These are phyloP conservation scores for Calonectria multiphialidica DNA, from an alignment of 2,329 filamentous ascomycete genomes.

Conservation along the genomic window DNA sequence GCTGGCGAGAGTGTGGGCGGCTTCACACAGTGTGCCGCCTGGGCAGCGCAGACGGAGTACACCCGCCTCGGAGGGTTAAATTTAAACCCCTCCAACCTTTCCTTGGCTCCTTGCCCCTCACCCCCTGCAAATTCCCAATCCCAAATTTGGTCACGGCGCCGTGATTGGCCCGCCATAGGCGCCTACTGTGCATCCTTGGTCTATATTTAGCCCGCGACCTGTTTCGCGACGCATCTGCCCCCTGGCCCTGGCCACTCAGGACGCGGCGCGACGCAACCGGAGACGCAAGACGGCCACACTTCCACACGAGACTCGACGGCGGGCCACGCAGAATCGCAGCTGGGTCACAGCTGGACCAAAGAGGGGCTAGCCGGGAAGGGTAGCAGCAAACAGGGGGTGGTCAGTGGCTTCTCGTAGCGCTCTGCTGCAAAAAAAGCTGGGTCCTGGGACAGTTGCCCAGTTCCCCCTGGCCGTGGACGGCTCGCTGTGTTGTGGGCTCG, in stretches of 20 bases:
- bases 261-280: constrained; percentile 26
- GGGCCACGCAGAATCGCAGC: constrained; percentile 20
- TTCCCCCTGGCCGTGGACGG: constrained; percentile 4
- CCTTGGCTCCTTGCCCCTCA: constrained; percentile 22
- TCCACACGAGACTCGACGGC: constrained; percentile 4
- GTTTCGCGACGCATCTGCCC: constrained; percentile 42
- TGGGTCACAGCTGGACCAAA: constrained; percentile 24
- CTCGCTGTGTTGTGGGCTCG: constrained; percentile 1
- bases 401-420: constrained; percentile 41
- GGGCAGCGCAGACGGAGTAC: constrained; percentile 26
- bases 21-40: constrained; percentile 35
- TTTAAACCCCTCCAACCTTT: constrained; percentile 40
- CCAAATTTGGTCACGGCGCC: constrained; percentile 40
- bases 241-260: constrained; percentile 32
- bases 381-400: constrained; percentile 26
- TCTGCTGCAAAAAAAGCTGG: constrained; percentile 13
- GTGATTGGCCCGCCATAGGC: constrained; percentile 49
- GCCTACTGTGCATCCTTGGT: constrained; percentile 43
- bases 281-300: constrained; percentile 25
- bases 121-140: constrained; percentile 34
- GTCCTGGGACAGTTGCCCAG: constrained; percentile 11
- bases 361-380: constrained; percentile 37
- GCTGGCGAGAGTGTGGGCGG: constrained; percentile 6
- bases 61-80: constrained; percentile 39
- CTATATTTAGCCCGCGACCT: constrained; percentile 50